Evolutionary conservation across 345 rosid genomes (phyloP), one percentile per base, ranked within the genome.

Genomic region (Gynandropsis gynandra): DNA sequence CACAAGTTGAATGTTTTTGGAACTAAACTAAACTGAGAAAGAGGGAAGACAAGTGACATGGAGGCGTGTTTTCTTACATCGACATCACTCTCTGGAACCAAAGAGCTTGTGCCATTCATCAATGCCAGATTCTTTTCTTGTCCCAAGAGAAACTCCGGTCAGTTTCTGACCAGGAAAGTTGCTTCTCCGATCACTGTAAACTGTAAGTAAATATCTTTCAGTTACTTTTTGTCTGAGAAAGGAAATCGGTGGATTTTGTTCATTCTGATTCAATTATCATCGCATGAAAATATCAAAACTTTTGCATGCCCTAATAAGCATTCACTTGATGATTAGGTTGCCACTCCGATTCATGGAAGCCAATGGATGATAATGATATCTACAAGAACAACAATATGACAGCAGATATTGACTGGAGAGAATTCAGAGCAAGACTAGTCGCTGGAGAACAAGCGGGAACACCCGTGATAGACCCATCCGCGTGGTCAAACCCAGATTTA

Each of bases 381-480:
- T 62, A 29, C 53, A 74, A 64, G 7, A 43, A 69, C 69, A 53
- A 46, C n/a, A 41, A 19, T 51, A 46, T 47, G 24, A 33, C 32
- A 31, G 10, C 34, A 32, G 74, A 68, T 16, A 56, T 71, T 24
- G 92, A 84, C 42, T 84, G 98, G 98, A 72, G 90, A 35, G 69
- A 80, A 11, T 81, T 83, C 49, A 74, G 96, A 50, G 98, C 98
- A 33, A 76, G 80, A 47, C 60, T 87, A 9, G 96, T 90, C 4
- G 85, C 81, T 0, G 67, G 57, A 14, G 94, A 83, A 38, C 58
- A 66, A 53, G 68, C 63, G 29, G 50, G 57, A 12, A 64, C 61
- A 29, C 67, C 69, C 0, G 70, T 37, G 42, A 41, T 15, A 0
- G 76, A 61, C 46, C 50, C 74, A 5, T 70, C 81, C 18, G 49